A percentile compares a stretch with the other conserved stretches of the same genome.
These are phyloP conservation scores for Talaromyces albobiverticillius DNA, from an alignment of 2,329 filamentous ascomycete species.

Conservation along the genomic window DNA sequence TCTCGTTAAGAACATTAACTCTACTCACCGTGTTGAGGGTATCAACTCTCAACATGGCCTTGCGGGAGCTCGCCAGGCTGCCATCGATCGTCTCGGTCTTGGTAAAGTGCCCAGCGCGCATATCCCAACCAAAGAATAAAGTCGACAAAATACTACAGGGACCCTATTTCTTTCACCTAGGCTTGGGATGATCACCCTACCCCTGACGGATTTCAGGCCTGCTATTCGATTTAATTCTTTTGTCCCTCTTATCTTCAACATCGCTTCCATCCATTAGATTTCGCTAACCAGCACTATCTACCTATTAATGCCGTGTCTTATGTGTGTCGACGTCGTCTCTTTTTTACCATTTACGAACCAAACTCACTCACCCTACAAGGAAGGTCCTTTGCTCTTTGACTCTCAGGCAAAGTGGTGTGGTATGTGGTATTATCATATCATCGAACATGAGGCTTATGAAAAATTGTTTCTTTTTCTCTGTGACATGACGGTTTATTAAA, in stretches of 20 bases:
- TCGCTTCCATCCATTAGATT: not conserved
- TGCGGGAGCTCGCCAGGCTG: conserved; percentile 59
- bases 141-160: not conserved
- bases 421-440: not conserved
- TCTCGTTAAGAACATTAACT: conserved; percentile 86
- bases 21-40: conserved; percentile 76
- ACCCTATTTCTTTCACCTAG: too few species aligned
- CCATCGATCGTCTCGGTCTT: conserved; percentile 31
- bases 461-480: not conserved
- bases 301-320: not conserved
- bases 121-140: conserved; percentile 18
- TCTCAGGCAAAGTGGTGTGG: not conserved
- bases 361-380: not conserved
- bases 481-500: not conserved
- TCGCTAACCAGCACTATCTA: not conserved
- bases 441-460: not conserved
- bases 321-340: not conserved
- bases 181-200: too few species aligned
- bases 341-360: not conserved
- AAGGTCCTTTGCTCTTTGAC: not conserved
- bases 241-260: not conserved
- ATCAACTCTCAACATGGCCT: conserved; percentile 68
- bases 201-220: conserved; percentile 4
- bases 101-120: conserved; percentile 36
- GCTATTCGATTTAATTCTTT: not conserved